Evolutionary conservation across 768 basidiomycete species (phyloP).

Genomic region (Boletus edulis): DNA sequence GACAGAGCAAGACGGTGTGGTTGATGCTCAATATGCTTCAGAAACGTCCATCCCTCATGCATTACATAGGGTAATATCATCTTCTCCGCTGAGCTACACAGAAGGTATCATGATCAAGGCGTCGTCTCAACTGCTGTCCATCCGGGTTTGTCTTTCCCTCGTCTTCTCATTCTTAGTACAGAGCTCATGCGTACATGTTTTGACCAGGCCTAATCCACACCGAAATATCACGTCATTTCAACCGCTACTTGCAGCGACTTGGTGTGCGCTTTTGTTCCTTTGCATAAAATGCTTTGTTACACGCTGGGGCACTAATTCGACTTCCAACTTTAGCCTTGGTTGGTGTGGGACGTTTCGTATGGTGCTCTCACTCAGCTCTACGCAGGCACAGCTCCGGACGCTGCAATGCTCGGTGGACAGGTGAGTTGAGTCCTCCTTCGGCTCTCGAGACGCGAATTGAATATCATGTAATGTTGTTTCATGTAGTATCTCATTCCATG

Average conservation of each 20-base stretch:
- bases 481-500: slow-evolving; percentile 8
- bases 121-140: slow-evolving; percentile 44
- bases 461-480: no score
- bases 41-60: neutral
- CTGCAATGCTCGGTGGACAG: slow-evolving; percentile 4
- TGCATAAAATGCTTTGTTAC: neutral
- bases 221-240: neutral
- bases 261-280: neutral
- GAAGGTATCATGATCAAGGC: slow-evolving; percentile 43
- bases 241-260: neutral
- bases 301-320: neutral
- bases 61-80: slow-evolving; percentile 41
- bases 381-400: slow-evolving; percentile 3
- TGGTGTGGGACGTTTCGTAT: neutral
- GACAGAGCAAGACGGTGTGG: no score
- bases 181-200: neutral
- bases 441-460: neutral
- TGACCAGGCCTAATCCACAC: slow-evolving; percentile 5
- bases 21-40: neutral
- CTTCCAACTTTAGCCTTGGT: neutral
- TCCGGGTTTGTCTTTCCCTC: slow-evolving; percentile 33
- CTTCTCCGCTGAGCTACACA: slow-evolving; percentile 43
- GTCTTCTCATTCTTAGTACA: neutral
- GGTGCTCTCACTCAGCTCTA: slow-evolving; percentile 11
- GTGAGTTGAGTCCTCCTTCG: neutral